phyloP scores from a whole-genome alignment of 1,284 basidiomycete species.

The Gomphus bonarii region DNA sequence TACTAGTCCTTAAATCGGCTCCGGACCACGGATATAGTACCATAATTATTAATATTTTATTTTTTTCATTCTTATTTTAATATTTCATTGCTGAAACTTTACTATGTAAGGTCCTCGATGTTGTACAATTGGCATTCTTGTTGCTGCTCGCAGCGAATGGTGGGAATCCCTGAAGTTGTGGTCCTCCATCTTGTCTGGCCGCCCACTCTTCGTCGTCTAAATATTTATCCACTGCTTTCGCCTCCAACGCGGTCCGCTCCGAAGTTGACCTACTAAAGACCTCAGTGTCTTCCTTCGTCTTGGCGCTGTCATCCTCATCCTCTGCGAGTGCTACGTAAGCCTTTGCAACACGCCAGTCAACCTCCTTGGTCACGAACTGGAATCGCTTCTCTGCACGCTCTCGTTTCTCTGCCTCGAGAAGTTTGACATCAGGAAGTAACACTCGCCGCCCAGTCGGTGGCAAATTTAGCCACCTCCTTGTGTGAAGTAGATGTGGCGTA shows the following conservation, averaged over 20 bases:
- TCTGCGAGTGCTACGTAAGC: slow-evolving; percentile 56
- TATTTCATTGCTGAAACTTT: neutral
- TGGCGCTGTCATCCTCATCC: slow-evolving; percentile 16
- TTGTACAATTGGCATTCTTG: neutral
- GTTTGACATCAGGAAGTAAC: slow-evolving; percentile 21
- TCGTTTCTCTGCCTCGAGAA: slow-evolving; percentile 32
- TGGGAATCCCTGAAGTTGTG: slow-evolving; percentile 1
- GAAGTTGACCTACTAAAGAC: neutral
- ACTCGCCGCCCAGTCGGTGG: slow-evolving; percentile 28
- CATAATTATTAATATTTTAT: too few species aligned
- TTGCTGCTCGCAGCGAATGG: neutral
- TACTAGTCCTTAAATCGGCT: too few species aligned
- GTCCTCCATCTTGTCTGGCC: slow-evolving; percentile 17
- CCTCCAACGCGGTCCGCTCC: slow-evolving; percentile 25
- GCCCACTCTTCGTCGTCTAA: slow-evolving; percentile 65
- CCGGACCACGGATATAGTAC: too few species aligned
- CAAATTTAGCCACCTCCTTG: slow-evolving; percentile 44
- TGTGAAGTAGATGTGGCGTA: slow-evolving; percentile 66
- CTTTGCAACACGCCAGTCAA: slow-evolving; percentile 51
- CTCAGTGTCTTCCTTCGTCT: slow-evolving; percentile 24
- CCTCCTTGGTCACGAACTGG: slow-evolving; percentile 57
- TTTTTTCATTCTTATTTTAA: neutral
- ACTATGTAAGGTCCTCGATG: neutral
- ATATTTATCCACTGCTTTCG: slow-evolving; percentile 45
- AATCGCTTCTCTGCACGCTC: slow-evolving; percentile 50